Base-by-base conservation (phyloP, 495 filamentous ascomycete genomes). In the Neurospora discreta region DNA sequence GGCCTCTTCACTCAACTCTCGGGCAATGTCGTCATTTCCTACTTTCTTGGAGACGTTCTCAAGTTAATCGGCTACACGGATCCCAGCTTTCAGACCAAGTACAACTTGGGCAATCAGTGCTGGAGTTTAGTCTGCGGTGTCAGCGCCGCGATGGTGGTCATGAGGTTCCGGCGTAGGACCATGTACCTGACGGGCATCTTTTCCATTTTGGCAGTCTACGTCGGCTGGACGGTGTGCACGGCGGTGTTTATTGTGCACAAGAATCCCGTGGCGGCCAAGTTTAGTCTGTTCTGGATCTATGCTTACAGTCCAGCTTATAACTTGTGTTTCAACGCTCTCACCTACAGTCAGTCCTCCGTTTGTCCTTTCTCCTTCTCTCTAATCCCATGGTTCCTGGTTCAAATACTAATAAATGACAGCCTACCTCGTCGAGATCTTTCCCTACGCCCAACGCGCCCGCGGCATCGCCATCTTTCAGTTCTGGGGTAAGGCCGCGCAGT, bases 381-480 rank as follows among this genome's bases (percentile, higher is more conserved):
- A 38, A 0, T 0, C 33, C 33, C 5, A 33, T 33, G 36, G 36
- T 38, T 33, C 33, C 33, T 33, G 7, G 6, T n/a, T 30, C 15
- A 11, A 10, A 33, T 60, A 13, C 67, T 72, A 70, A 77, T 43
- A 13, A 39, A n/a, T 3, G 10, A 13, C 68, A 84, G 85, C 89
- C 26, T 90, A 89, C 77, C 81, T 90, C 15, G 81, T 90, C 43
- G 89, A 92, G 74, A 80, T 91, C 40, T 91, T 89, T 81, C 89
- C 89, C 2, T 91, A 84, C 78, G 84, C 86, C 0, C 83, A 87
- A 71, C 85, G 89, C 26, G 86, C 88, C 39, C 84, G 87, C 23
- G 89, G 89, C 74, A 85, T 90, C 73, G 82, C 87, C 30, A 88
- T 89, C 80, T 89, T 89, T 80, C 87, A 90, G 79, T 87, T 88